Evolutionary conservation across 2,329 filamentous ascomycete genomes (phyloP).

Genomic region (Trichoderma sp.): DNA sequence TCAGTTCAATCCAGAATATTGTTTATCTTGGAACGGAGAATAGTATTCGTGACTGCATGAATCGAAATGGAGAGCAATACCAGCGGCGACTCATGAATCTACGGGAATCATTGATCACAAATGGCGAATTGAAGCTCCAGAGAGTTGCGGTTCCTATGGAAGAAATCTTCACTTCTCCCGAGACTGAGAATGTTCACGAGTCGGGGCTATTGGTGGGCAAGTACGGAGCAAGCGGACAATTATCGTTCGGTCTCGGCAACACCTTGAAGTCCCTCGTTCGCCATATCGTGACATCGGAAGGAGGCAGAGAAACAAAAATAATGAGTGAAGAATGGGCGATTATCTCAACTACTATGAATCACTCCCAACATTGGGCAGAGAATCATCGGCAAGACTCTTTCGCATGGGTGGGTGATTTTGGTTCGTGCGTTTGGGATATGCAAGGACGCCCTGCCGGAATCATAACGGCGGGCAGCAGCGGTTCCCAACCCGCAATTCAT

Average conservation of each 20-base stretch:
- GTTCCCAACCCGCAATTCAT: not conserved
- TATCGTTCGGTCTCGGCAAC: not conserved
- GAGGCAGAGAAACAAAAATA: not conserved
- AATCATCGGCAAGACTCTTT: not conserved
- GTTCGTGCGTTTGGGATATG: not conserved
- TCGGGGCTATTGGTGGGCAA: not conserved
- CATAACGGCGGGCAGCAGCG: not conserved
- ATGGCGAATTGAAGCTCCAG: not conserved
- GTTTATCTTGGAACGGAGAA: not conserved
- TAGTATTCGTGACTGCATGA: not conserved
- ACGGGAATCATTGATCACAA: not conserved
- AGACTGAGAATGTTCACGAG: not conserved
- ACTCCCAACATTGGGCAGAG: not conserved
- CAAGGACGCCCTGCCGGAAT: not conserved
- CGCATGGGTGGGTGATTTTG: not conserved
- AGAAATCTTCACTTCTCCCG: not conserved
- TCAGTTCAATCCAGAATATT: not conserved
- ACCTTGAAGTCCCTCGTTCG: not conserved
- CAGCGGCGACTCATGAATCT: no score
- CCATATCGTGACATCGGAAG: not conserved
- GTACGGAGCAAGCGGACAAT: not conserved
- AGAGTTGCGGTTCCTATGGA: not conserved
- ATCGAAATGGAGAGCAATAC: no score
- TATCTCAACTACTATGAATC: not conserved
- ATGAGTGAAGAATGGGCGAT: not conserved